Percentiles rank a stretch among this genome's conserved stretches.
Conservation (phyloP, 768 basidiomycete genomes). For the Suillus discolor region DNA sequence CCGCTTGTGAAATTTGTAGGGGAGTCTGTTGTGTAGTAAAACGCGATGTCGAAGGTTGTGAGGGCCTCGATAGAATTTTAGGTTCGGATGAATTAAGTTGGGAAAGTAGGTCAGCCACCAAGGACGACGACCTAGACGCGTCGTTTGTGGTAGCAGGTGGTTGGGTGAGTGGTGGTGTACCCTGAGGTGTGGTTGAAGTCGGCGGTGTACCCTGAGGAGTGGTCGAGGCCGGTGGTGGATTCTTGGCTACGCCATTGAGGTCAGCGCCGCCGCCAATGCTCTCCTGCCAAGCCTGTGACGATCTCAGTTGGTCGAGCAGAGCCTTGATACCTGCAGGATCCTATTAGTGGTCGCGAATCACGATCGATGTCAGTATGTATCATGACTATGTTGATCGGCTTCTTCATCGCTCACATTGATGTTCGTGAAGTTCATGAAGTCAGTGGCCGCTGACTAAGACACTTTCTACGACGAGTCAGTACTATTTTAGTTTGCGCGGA, state of each 20-base stretch:
- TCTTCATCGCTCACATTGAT: conserved; percentile 50
- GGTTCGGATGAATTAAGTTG: conserved; percentile 48
- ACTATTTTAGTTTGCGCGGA: too few species aligned
- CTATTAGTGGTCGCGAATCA: conserved; percentile 34
- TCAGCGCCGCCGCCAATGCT: conserved; percentile 26
- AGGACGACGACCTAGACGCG: conserved; percentile 29
- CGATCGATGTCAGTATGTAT: conserved; percentile 3
- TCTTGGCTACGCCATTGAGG: background rate
- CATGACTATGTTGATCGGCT: background rate
- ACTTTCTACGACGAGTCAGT: too few species aligned
- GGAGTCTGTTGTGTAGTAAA: conserved; percentile 13
- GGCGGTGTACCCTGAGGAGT: conserved; percentile 12
- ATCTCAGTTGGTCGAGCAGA: conserved; percentile 67
- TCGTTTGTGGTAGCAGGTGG: conserved; percentile 8
- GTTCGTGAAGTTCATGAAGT: conserved; percentile 48
- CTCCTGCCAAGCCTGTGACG: conserved; percentile 73
- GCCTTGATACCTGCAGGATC: conserved; percentile 68
- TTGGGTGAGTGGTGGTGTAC: conserved; percentile 11
- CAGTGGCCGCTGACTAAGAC: background rate
- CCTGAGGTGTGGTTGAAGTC: conserved; percentile 9
- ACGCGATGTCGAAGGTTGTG: conserved; percentile 11
- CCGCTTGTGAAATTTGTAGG: conserved; percentile 14
- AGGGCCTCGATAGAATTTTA: conserved; percentile 15
- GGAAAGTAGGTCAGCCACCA: conserved; percentile 65
- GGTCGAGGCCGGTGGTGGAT: conserved; percentile 8